Evolutionary conservation across 441 rosid species (phyloP).

Genomic region (Pelargonium fulgidum): DNA sequence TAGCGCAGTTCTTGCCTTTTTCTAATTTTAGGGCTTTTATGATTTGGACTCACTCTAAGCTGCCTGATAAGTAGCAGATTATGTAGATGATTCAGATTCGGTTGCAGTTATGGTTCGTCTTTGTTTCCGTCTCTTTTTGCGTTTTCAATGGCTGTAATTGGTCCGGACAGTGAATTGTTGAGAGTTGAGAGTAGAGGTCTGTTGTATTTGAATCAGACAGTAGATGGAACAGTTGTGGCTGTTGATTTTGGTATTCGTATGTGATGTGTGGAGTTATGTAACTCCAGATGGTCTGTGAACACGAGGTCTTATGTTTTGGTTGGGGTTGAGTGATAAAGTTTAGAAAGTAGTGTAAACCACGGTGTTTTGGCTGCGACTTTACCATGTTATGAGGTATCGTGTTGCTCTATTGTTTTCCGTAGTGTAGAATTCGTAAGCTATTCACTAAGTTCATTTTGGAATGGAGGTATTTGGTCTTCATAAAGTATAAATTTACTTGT

Average conservation of each 20-base stretch:
- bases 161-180: slow-evolving; percentile 10
- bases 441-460: neutral
- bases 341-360: neutral
- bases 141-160: slow-evolving; percentile 15
- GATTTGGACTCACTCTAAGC: slow-evolving; percentile 31
- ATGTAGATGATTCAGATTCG: slow-evolving; percentile 24
- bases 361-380: neutral
- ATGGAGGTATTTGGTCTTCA: neutral
- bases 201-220: slow-evolving; percentile 8
- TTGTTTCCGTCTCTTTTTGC: neutral
- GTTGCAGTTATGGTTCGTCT: neutral
- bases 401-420: neutral
- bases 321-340: neutral
- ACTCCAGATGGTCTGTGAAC: neutral
- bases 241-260: neutral
- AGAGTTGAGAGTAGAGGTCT: neutral
- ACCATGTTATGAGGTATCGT: neutral
- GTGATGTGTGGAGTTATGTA: neutral
- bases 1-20: slow-evolving; percentile 19
- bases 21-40: slow-evolving; percentile 28
- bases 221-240: slow-evolving; percentile 11
- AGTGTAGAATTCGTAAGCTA: too few relatives aligned
- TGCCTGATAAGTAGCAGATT: slow-evolving; percentile 32
- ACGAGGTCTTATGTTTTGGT: neutral
- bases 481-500: neutral